Evolutionary conservation across 2,329 filamentous ascomycete genomes (phyloP).

Genomic region (Xylaria sp.): DNA sequence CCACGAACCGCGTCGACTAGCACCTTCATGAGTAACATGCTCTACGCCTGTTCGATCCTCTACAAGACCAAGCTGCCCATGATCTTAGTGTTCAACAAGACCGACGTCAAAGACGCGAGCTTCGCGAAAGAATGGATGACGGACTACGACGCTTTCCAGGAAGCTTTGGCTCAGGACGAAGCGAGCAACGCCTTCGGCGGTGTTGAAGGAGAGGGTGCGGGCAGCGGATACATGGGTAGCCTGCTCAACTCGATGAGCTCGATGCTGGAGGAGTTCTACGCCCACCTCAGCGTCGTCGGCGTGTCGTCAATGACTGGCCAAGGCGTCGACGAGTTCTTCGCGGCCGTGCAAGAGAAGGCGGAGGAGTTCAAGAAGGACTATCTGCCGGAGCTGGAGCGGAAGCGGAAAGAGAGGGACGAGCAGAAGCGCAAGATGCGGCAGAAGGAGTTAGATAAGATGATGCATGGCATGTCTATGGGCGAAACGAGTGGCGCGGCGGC

Average conservation of each 20-base stretch:
- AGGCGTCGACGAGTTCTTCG: constrained; percentile 92
- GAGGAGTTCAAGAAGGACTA: constrained; percentile 91
- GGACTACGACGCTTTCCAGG: constrained; percentile 95
- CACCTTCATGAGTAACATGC: constrained; percentile 99
- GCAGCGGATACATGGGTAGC: constrained; percentile 95
- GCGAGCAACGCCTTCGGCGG: constrained; percentile 77
- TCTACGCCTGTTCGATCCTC: constrained; percentile 96
- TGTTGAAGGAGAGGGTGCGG: constrained; percentile 70
- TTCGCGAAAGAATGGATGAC: constrained; percentile 99
- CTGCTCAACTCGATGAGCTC: constrained; percentile 97
- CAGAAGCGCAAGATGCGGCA: constrained; percentile 74
- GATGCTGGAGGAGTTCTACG: constrained; percentile 97
- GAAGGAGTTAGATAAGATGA: constrained; percentile 86
- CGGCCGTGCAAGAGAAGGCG: constrained; percentile 83
- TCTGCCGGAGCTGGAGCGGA: constrained; percentile 84
- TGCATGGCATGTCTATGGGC: constrained; percentile 81
- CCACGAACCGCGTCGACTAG: constrained; percentile 90
- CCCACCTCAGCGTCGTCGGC: constrained; percentile 88
- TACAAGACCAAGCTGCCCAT: constrained; percentile 99
- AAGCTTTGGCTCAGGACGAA: constrained; percentile 80
- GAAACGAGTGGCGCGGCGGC: constrained; percentile 30
- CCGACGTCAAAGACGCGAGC: constrained; percentile 86
- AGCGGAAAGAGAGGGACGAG: constrained; percentile 75
- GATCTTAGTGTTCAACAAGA: constrained; percentile 99
- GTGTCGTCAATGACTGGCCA: constrained; percentile 93